Base-by-base conservation (phyloP, 2,329 filamentous ascomycete genomes). In the Tolypocladium paradoxum region DNA sequence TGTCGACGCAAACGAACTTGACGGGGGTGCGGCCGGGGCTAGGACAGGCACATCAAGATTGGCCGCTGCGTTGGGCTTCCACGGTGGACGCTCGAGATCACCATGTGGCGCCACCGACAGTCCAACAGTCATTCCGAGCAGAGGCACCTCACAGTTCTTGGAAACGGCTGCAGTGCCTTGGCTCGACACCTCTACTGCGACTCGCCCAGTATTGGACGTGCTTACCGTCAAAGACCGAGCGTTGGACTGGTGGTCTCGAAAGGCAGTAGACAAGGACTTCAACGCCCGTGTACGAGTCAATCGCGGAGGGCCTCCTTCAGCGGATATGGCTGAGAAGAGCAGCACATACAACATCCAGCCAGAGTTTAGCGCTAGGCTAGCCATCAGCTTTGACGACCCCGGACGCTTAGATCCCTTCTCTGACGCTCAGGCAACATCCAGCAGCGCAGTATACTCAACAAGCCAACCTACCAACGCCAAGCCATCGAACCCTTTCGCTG, bases 131-230 rank as follows among this genome's bases (percentile, higher is more conserved):
- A 73, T 79, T 53, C 68, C 79, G 56, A 73, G 81, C 62, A 69
- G 76, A 48, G 75, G 76, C 7, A 77, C 76, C 58, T 79, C 78
- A 9, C 78, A 81, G 57, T 79, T 77, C 56, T 67, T 72, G 54
- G 67, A 71, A 27, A 53, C 63, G 2, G 54, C 58, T 50, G 55
- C 56, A 14, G 62, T 33, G 7, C 38, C 48, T 27, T 7, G 48
- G 16, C 33, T 27, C 24, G 33, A 9, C 16, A 31, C 2, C 14
- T 11, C 24, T 16, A 7, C 36, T 45, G 7, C 20, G 5, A 7
- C 49, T 40, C 22, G 11, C 22, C 48, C 27, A 6, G 16, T 33
- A 14, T 18, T 43, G 7, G 24, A 38, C 27, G 38, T 35, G 37
- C 38, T 14, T 20, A 33, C 45, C n/a, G 27, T 34, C 33, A 52